Percentiles rank a stretch among this genome's conserved stretches.
Conservation (phyloP, 345 rosid genomes). For the Ailanthus altissimus region DNA sequence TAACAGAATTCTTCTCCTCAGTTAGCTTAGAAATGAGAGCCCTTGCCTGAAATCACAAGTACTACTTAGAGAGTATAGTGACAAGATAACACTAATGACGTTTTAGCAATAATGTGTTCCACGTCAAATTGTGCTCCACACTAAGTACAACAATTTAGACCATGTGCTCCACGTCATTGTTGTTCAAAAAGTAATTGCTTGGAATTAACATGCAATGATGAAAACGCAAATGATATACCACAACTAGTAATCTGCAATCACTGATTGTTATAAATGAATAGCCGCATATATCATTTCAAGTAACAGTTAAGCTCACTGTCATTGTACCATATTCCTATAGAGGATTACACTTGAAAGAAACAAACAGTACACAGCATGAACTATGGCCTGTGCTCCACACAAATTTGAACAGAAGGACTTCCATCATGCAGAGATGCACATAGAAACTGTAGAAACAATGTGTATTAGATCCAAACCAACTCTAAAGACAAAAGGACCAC, state of each 20-base stretch:
- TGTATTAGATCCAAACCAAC: background rate
- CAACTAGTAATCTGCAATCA: background rate
- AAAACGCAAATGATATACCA: background rate
- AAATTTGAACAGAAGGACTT: background rate
- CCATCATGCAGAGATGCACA: background rate
- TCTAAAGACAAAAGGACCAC: background rate
- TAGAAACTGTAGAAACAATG: background rate
- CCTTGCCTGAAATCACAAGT: conserved; percentile 45
- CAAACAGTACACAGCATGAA: background rate
- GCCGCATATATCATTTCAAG: background rate
- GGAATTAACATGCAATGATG: background rate
- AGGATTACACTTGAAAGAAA: background rate
- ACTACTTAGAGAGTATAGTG: background rate
- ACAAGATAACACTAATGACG: background rate
- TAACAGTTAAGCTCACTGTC: background rate
- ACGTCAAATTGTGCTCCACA: background rate
- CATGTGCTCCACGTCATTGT: background rate
- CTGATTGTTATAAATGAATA: background rate
- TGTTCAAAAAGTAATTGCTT: background rate
- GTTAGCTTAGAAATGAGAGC: conserved; percentile 56
- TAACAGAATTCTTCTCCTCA: conserved; percentile 52
- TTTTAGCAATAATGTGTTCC: background rate
- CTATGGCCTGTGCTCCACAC: background rate
- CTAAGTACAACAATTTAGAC: background rate
- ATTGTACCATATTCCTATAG: background rate